phyloP scores from a whole-genome alignment of 108 stramenopile species.

The Cylindrotheca fusiformis region DNA sequence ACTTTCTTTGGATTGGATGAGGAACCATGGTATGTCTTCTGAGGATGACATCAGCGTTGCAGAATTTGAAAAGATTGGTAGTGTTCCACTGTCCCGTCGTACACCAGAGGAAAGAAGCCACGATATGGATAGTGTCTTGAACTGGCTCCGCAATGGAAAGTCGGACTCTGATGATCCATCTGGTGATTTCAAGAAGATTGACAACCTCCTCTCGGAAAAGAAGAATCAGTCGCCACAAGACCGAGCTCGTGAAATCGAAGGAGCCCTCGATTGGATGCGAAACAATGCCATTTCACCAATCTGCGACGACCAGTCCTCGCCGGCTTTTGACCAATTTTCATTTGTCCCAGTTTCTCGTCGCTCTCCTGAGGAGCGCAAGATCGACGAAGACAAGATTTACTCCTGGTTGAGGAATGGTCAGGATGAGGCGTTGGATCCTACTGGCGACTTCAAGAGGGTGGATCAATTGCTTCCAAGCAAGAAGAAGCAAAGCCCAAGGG shows the following conservation, averaged over 20 bases:
- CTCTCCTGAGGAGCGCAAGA: constrained; percentile 20
- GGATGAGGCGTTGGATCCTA: background rate
- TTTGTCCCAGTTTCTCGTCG: constrained; percentile 3
- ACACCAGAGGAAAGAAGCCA: constrained; percentile 9
- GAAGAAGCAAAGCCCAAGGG: constrained; percentile 7
- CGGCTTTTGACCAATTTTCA: constrained; percentile 8
- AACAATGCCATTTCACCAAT: constrained; percentile 1
- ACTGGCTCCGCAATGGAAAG: no score
- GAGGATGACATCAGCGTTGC: constrained; percentile 1
- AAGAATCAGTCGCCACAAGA: background rate
- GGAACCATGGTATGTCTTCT: constrained; percentile 9
- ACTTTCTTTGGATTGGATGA: constrained; percentile 24
- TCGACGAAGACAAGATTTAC: background rate
- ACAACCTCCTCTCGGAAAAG: background rate
- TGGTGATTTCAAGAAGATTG: constrained; percentile 4
- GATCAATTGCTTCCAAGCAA: constrained; percentile 15
- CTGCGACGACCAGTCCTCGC: no score
- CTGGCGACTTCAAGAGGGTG: no score
- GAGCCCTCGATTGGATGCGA: no score
- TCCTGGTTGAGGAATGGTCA: constrained; percentile 23
- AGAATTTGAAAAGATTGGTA: constrained; percentile 15
- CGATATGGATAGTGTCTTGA: constrained; percentile 7
- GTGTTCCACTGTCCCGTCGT: background rate
- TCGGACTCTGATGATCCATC: constrained; percentile 10
- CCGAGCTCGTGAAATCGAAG: no score